Base-by-base conservation (phyloP, 805 yeast species). In the Nakazawaea ishiwadae region DNA sequence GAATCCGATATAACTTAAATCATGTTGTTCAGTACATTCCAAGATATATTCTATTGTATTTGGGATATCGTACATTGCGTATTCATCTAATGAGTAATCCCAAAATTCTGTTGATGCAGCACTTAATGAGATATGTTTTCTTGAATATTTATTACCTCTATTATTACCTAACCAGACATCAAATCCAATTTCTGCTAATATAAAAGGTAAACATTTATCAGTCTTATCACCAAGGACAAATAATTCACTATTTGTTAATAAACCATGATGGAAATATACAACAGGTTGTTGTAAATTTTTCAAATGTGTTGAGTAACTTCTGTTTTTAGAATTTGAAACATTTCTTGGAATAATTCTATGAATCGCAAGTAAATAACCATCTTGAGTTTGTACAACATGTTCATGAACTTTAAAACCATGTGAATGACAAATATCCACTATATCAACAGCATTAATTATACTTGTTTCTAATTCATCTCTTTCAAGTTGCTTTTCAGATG, bases 81-180 rank as follows among this genome's bases (percentile, higher is more conserved):
- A 87, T 60, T 91, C 96, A 62, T 91, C 98, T 32, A 91, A 71
- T 31, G 93, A 81, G 55, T 90, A 93, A 63, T 90, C 79, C 99
- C 99, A 91, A 59, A 88, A 93, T 44, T 68, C 65, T 4, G 60
- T 56, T 2, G 62, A 68, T 54, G 48, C 58, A 42, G 48, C n/a
- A n/a, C 48, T 11, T 69, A 65, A 34, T 65, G 56, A n/a, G 56
- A 71, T 44, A 60, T 91, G 96, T 51, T 89, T 89, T 45, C 82
- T 80, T 3, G 95, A 83, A 63, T 91, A 91, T 64, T 91, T 93
- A 63, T 91, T 93, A 9, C 96, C 96, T 44, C 96, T 71, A 55
- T 87, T 88, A 59, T 87, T 88, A 1, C 98, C 98, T 48, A 91
- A 66, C 91, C 95, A 91, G 5, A 91, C 97, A 56, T 91, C 99